Conservation (phyloP, 164 flowering plant species). For the Kingdonia uniflora region DNA sequence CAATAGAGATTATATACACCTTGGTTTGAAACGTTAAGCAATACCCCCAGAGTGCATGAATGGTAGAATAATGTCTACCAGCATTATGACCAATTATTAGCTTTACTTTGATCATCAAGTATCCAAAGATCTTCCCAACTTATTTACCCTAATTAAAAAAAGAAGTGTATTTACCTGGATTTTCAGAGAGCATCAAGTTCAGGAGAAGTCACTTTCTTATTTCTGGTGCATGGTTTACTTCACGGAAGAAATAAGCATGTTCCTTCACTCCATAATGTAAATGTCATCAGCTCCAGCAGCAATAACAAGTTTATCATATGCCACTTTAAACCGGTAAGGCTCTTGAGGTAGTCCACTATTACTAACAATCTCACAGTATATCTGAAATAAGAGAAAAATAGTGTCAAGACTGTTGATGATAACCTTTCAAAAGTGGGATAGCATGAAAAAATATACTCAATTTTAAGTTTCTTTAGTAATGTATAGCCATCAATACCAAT, state of each 20-base stretch:
- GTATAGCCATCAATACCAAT: too few relatives aligned
- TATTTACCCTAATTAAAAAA: too few relatives aligned
- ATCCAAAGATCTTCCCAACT: too few relatives aligned
- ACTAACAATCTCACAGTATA: slow-evolving; percentile 51
- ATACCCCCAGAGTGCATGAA: too few relatives aligned
- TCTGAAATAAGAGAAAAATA: slow-evolving; percentile 26
- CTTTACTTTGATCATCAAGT: too few relatives aligned
- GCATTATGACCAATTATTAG: too few relatives aligned
- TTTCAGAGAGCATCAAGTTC: slow-evolving; percentile 74
- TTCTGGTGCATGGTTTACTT: slow-evolving; percentile 86
- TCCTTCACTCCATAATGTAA: slow-evolving; percentile 75
- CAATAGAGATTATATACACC: too few relatives aligned
- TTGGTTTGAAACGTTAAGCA: too few relatives aligned
- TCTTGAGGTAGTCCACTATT: slow-evolving; percentile 25
- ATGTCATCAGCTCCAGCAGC: slow-evolving; percentile 83
- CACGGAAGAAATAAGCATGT: slow-evolving; percentile 70
- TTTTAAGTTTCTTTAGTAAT: too few relatives aligned
- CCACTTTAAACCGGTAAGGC: slow-evolving; percentile 54
- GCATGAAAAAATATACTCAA: too few relatives aligned
- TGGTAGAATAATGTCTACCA: too few relatives aligned
- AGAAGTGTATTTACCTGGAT: slow-evolving; percentile 43
- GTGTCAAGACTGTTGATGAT: slow-evolving; percentile 4
- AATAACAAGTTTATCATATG: slow-evolving; percentile 89
- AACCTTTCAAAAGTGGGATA: too few relatives aligned
- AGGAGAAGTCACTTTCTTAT: slow-evolving; percentile 75